Evolutionary conservation across 768 basidiomycete species (phyloP).

Genomic region (Megacollybia marginata): DNA sequence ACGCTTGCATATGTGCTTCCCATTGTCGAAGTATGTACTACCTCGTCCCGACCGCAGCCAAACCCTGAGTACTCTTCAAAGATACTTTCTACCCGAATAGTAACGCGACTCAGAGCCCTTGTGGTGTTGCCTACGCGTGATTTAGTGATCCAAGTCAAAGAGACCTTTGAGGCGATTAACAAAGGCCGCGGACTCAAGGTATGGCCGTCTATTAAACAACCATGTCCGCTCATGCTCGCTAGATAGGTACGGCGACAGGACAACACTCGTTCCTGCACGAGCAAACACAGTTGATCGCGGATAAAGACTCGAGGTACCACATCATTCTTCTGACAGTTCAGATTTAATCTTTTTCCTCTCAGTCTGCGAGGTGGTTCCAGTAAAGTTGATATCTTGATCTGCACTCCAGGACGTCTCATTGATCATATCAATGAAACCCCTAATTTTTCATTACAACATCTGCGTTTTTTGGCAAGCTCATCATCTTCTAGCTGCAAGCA

Average conservation of each 20-base stretch:
- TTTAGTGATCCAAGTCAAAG: slow-evolving; percentile 84
- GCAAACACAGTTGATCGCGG: slow-evolving; percentile 70
- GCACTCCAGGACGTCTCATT: slow-evolving; percentile 91
- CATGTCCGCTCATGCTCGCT: neutral
- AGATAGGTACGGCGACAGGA: slow-evolving; percentile 81
- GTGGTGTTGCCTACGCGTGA: slow-evolving; percentile 92
- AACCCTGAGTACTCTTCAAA: slow-evolving; percentile 19
- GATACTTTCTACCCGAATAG: slow-evolving; percentile 64
- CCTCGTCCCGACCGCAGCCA: neutral
- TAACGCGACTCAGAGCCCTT: slow-evolving; percentile 82
- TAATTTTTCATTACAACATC: slow-evolving; percentile 88
- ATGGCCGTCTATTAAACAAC: slow-evolving; percentile 5
- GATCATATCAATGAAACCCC: slow-evolving; percentile 87
- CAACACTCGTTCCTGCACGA: slow-evolving; percentile 94
- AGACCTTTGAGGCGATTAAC: slow-evolving; percentile 80
- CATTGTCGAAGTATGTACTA: slow-evolving; percentile 65
- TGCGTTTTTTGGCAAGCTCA: slow-evolving; percentile 79
- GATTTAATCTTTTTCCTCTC: slow-evolving; percentile 2
- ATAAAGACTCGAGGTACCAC: slow-evolving; percentile 44
- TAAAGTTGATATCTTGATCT: slow-evolving; percentile 89
- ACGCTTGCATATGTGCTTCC: slow-evolving; percentile 95
- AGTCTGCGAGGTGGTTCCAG: slow-evolving; percentile 83
- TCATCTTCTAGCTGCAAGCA: neutral
- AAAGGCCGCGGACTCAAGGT: slow-evolving; percentile 89
- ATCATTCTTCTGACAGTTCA: neutral